phyloP scores from a whole-genome alignment of 768 basidiomycete species.

The Kwoniella pini region DNA sequence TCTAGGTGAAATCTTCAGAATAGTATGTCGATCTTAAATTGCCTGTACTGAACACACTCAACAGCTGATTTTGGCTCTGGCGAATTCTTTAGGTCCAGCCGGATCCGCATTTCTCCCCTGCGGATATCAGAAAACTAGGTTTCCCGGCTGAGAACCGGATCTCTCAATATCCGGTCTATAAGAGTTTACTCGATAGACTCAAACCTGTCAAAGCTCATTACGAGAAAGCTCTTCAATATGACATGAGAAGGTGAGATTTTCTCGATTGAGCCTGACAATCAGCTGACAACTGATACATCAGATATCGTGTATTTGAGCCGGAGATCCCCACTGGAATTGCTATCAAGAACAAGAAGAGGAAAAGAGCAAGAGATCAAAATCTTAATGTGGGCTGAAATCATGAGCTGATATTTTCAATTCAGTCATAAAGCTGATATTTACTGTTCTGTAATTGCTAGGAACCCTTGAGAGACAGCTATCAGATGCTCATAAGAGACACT shows the following conservation, averaged over 20 bases:
- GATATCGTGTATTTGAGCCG: slow-evolving; percentile 49
- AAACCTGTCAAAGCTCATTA: slow-evolving; percentile 46
- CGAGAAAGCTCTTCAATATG: slow-evolving; percentile 39
- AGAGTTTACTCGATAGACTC: slow-evolving; percentile 30
- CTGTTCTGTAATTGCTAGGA: slow-evolving; percentile 32
- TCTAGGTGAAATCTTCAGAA: slow-evolving; percentile 46
- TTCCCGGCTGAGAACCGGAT: slow-evolving; percentile 43
- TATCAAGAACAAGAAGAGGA: slow-evolving; percentile 41
- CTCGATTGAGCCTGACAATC: no score
- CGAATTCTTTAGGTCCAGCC: slow-evolving; percentile 45
- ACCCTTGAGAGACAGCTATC: slow-evolving; percentile 44
- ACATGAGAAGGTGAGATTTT: slow-evolving; percentile 44
- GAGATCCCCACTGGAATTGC: slow-evolving; percentile 52
- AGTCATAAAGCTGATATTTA: no score
- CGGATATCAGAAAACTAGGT: slow-evolving; percentile 29
- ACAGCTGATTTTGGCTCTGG: background rate
- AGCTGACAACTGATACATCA: background rate
- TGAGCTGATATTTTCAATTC: no score
- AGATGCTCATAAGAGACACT: slow-evolving; percentile 32
- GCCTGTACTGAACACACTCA: background rate
- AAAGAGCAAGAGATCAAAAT: slow-evolving; percentile 48
- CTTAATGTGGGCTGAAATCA: slow-evolving; percentile 43
- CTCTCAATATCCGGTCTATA: slow-evolving; percentile 22
- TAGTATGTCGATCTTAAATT: slow-evolving; percentile 23
- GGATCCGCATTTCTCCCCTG: slow-evolving; percentile 45